phyloP scores from a whole-genome alignment of 176 grass and related monocot species.

The bread wheat (Triticum aestivum) region IWGSC_CS_RefSeq_v2.1 NC_057795.1:396403237-396403736 shows the following conservation, averaged over 20 bases:
- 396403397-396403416: neutral
- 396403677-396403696: conserved; percentile 3
- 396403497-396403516: conserved; percentile 20
- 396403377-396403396: neutral
- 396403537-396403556: conserved; percentile 19
- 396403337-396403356: neutral
- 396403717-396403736: no score
- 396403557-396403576: conserved; percentile 33
- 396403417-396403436: conserved; percentile 19
- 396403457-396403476: conserved; percentile 48
- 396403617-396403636: conserved; percentile 25
- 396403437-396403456: neutral
- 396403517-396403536: conserved; percentile 46
- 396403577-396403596: conserved; percentile 39
- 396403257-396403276: conserved; percentile 4
- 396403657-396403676: conserved; percentile 39
- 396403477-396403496: conserved; percentile 56
- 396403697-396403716: neutral
- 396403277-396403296: neutral
- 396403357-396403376: conserved; percentile 4
- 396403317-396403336: conserved; percentile 5
- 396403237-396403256: neutral
- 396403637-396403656: conserved; percentile 1
- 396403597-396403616: conserved; percentile 47
- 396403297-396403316: neutral